These are phyloP conservation scores for Diaporthe nobilis DNA, from an alignment of 2,329 filamentous ascomycete species.

Conservation along the genomic window DNA sequence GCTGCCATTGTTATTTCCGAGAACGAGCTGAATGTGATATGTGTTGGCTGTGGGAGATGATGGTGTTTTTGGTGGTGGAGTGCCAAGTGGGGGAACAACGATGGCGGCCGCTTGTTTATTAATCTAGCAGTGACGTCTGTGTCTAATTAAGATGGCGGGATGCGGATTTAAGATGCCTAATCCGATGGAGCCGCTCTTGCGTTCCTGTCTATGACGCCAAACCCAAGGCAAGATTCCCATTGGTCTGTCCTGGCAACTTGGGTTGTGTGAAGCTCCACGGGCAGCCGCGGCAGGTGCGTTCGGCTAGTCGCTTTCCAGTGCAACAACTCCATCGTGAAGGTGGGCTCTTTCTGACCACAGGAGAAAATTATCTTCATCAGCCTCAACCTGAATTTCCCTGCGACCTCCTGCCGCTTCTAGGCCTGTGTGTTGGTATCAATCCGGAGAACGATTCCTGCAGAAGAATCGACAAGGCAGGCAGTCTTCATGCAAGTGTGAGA, in stretches of 20 bases:
- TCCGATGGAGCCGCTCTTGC: constrained; percentile 2
- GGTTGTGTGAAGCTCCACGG: neutral
- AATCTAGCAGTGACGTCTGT: neutral
- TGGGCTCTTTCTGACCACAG: neutral
- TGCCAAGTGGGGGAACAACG: neutral
- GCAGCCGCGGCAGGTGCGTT: neutral
- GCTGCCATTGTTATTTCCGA: constrained; percentile 29
- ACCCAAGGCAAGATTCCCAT: neutral
- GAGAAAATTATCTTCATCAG: no score
- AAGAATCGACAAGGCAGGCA: neutral
- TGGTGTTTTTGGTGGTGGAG: neutral
- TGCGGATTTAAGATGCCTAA: neutral
- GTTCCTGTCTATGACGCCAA: constrained; percentile 21
- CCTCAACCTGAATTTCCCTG: neutral
- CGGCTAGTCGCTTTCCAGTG: neutral
- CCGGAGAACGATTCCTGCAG: neutral
- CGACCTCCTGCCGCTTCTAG: neutral
- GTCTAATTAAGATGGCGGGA: neutral
- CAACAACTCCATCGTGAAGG: neutral
- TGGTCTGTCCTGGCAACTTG: neutral
- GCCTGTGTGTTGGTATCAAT: neutral
- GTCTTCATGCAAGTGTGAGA: neutral
- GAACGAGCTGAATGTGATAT: neutral
- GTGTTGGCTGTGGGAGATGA: neutral
- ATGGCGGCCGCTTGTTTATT: neutral